A percentile compares a stretch with the other conserved stretches of the same genome.
Evolutionary conservation across 2,329 filamentous ascomycete genomes (phyloP).

Genomic region (Fragosphaeria purpurea): DNA sequence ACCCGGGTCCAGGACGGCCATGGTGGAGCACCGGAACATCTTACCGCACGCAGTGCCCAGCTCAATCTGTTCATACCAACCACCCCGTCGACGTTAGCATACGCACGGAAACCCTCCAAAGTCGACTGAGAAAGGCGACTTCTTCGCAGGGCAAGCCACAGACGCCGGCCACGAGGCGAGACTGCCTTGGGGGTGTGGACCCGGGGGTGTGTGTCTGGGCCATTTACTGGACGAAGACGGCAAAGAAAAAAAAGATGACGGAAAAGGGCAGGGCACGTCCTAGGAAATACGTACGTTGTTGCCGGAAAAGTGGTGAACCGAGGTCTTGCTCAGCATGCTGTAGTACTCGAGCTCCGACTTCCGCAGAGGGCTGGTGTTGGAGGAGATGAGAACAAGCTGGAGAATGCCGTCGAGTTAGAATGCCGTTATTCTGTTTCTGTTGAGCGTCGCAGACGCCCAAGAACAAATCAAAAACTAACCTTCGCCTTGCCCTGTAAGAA

Average conservation of each 20-base stretch:
- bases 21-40: constrained; percentile 93
- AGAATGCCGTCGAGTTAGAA: no score
- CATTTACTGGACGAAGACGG: constrained; percentile 11
- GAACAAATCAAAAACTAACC: constrained; percentile 19
- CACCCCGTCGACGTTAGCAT: constrained; percentile 39
- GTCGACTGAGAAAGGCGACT: constrained; percentile 54
- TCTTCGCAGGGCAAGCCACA: constrained; percentile 74
- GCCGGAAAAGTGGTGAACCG: constrained; percentile 94
- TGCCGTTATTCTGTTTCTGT: no score
- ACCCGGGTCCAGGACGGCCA: constrained; percentile 94
- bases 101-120: constrained; percentile 69
- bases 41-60: constrained; percentile 97
- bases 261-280: background rate
- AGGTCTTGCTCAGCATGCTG: constrained; percentile 84
- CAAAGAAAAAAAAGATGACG: constrained; percentile 4
- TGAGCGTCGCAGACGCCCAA: no score
- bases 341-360: constrained; percentile 98
- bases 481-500: constrained; percentile 74
- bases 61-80: constrained; percentile 63
- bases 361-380: constrained; percentile 94
- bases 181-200: background rate
- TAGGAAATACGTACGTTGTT: constrained; percentile 78
- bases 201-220: constrained; percentile 5
- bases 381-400: constrained; percentile 67
- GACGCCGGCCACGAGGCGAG: constrained; percentile 14